A percentile compares a stretch with the other conserved stretches of the same genome.
Evolutionary conservation across 2,329 filamentous ascomycete species (phyloP).

Genomic region (Penicillium frequentans): DNA sequence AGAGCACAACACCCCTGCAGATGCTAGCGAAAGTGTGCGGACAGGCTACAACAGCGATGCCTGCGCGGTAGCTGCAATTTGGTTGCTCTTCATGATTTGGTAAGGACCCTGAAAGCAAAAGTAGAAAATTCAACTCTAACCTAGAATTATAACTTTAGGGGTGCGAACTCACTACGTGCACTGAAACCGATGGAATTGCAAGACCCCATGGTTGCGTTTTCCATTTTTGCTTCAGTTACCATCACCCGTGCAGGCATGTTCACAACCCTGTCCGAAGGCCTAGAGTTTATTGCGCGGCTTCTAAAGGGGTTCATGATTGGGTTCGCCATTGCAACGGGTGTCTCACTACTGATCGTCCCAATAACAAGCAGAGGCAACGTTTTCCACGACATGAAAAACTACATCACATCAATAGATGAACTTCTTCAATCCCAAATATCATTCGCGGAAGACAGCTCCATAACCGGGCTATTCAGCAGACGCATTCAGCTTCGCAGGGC

Average conservation of each 20-base stretch:
- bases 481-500: constrained; percentile 17
- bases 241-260: constrained; percentile 57
- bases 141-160: constrained; percentile 18
- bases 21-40: constrained; percentile 28
- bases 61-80: constrained; percentile 66
- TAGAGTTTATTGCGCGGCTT: constrained; percentile 48
- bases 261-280: constrained; percentile 25
- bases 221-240: constrained; percentile 65
- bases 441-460: constrained; percentile 52
- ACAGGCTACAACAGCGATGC: constrained; percentile 66
- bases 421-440: constrained; percentile 60
- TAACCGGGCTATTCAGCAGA: constrained; percentile 8
- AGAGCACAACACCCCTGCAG: constrained; percentile 51
- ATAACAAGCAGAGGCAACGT: constrained; percentile 64
- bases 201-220: constrained; percentile 66
- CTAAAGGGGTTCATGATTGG: constrained; percentile 65
- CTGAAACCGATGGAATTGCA: constrained; percentile 62
- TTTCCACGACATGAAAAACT: constrained; percentile 55
- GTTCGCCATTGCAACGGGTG: constrained; percentile 61
- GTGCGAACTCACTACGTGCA: constrained; percentile 63
- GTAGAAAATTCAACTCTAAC: background rate
- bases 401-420: constrained; percentile 56
- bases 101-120: background rate
- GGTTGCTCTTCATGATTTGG: constrained; percentile 70
- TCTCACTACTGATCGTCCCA: constrained; percentile 66